Evolutionary conservation across 2,329 filamentous ascomycete genomes (phyloP), one percentile per base, ranked within the genome.

Genomic region (Arthrobotrys sinensis): DNA sequence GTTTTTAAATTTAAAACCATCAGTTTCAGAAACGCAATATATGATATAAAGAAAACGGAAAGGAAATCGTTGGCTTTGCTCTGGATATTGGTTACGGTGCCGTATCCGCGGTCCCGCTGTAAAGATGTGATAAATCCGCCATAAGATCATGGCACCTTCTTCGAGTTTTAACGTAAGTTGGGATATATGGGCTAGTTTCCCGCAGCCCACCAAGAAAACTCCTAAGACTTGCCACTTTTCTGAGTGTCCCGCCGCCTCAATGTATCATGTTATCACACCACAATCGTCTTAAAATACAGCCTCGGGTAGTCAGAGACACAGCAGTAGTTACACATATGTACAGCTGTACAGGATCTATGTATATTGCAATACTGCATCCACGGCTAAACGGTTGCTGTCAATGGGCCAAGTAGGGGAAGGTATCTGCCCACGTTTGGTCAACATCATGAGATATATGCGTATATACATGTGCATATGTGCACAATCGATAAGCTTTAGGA

Each of bases 261-360:
- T 60, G 36, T 34, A 43, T 43, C 28, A 43, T n/a, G 16, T 40
- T 60, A 60, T 60, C 55, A 60, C 55, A 60, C 55, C 55, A 60
- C 36, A 60, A 43, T 60, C 55, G 36, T 60, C 36, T 16, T 24
- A 60, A 40, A 24, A 24, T 28, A 0, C 53, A 60, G 34, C n/a
- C 24, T 36, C 11, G 14, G 14, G 12, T 24, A 43, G 36, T 43
- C 55, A 43, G 36, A 32, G 21, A 52, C 12, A 4, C 19, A 28
- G 55, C 36, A 11, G 19, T 43, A 16, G 21, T 57, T 12, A n/a
- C n/a, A n/a, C n/a, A n/a, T n/a, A 10, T 19, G 19, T 43, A 14
- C 55, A 60, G 55, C 34, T 43, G 19, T 8, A 43, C 16, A 40
- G 16, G 16, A 38, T 40, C 36, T 60, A 43, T 16, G 40, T 11